Percentiles rank a stretch among this genome's conserved stretches.
phyloP scores from a whole-genome alignment of 768 basidiomycete genomes.

The Thelephora aurantiotincta region DNA sequence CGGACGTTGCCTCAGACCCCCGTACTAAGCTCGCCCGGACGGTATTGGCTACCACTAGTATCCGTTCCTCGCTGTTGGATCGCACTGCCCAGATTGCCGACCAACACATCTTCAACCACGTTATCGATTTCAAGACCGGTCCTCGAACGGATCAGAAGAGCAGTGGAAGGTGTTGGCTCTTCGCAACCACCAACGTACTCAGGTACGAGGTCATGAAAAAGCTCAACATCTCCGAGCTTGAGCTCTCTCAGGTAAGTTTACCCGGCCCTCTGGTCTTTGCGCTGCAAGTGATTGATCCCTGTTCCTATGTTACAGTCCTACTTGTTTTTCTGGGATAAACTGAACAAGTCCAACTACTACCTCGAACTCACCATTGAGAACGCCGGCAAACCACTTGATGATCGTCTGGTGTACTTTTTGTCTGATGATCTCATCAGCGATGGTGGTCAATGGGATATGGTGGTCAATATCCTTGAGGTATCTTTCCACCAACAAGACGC shows the following conservation, averaged over 20 bases:
- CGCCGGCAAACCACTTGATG: constrained; percentile 66
- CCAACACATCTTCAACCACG: constrained; percentile 71
- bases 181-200: constrained; percentile 81
- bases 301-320: constrained; percentile 40
- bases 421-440: constrained; percentile 71
- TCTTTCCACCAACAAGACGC: constrained; percentile 5
- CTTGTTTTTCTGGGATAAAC: constrained; percentile 93
- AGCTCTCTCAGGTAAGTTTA: constrained; percentile 65
- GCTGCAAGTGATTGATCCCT: neutral
- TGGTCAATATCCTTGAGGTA: constrained; percentile 48
- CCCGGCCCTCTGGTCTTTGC: neutral
- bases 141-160: constrained; percentile 81
- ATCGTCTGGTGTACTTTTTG: constrained; percentile 70
- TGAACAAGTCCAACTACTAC: constrained; percentile 89
- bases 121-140: constrained; percentile 66
- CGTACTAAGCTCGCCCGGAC: constrained; percentile 67
- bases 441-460: constrained; percentile 96
- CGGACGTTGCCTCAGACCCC: constrained; percentile 32
- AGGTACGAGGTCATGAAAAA: constrained; percentile 77
- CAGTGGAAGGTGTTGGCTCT: constrained; percentile 91
- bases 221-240: constrained; percentile 76
- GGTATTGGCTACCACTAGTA: constrained; percentile 55
- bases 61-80: constrained; percentile 46
- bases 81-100: constrained; percentile 49
- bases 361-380: constrained; percentile 80